A percentile compares a stretch with the other conserved stretches of the same genome.
phyloP scores from a whole-genome alignment of 2,329 filamentous ascomycete species.

The Pochonia chlamydosporia region DNA sequence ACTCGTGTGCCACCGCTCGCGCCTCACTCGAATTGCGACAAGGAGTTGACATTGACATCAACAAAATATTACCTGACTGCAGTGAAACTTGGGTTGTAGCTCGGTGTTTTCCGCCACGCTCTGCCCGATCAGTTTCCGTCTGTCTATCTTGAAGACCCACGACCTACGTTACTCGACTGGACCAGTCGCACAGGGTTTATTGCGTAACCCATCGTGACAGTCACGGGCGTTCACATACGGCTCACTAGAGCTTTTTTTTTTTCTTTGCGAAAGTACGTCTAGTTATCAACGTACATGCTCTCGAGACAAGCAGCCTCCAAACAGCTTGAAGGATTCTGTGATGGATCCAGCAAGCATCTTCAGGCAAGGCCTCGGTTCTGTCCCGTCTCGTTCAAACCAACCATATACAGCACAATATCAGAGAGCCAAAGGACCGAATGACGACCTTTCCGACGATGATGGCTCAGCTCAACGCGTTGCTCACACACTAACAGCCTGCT shows the following conservation, averaged over 20 bases:
- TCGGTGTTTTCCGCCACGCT: background rate
- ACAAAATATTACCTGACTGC: background rate
- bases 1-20: background rate
- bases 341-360: slow-evolving; percentile 59
- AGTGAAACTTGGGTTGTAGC: background rate
- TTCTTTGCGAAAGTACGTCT: background rate
- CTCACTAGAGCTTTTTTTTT: background rate
- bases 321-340: background rate
- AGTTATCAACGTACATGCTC: background rate
- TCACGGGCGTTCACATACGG: background rate
- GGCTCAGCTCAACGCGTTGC: slow-evolving; percentile 58
- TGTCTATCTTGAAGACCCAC: background rate
- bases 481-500: slow-evolving; percentile 75
- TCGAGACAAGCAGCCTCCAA: background rate
- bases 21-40: background rate
- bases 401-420: slow-evolving; percentile 25
- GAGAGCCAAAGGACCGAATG: slow-evolving; percentile 23
- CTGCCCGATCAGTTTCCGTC: background rate
- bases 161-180: background rate
- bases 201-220: background rate
- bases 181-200: background rate
- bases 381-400: slow-evolving; percentile 32
- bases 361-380: slow-evolving; percentile 48
- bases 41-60: background rate
- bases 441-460: slow-evolving; percentile 43